Conservation (phyloP, 306 rosid species). For the Prunus davidiana region DNA sequence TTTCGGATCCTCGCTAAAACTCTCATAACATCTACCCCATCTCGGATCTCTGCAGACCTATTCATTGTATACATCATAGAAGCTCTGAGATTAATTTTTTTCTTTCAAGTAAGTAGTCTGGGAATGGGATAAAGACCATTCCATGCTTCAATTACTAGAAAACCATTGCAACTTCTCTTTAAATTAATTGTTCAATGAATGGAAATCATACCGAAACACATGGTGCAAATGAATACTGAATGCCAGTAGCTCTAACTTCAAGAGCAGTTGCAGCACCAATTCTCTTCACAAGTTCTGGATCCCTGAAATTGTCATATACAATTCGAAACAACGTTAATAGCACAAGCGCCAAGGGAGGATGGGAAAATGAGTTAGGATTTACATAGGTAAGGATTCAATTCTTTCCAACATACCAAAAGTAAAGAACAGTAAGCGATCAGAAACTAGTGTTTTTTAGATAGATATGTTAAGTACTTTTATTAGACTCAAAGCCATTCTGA, state of each 20-base stretch:
- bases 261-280: constrained; percentile 11
- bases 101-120: background rate
- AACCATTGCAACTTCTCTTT: background rate
- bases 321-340: background rate
- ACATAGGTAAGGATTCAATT: background rate
- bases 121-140: background rate
- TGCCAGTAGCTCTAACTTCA: constrained; percentile 7
- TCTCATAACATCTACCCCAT: background rate
- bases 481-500: too few species aligned
- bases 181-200: background rate
- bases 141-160: background rate
- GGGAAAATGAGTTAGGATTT: background rate
- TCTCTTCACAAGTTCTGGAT: constrained; percentile 8
- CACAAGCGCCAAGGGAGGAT: background rate
- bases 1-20: background rate
- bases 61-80: background rate
- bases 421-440: too few species aligned
- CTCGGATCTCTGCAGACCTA: background rate
- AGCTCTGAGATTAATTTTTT: too few species aligned
- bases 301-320: constrained; percentile 6
- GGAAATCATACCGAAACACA: constrained; percentile 12
- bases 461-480: too few species aligned
- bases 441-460: too few species aligned
- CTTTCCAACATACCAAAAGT: background rate
- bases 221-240: constrained; percentile 24